Evolutionary conservation across 331 rosid genomes (phyloP), one percentile per base, ranked within the genome.

Genomic region (Rosa hybrid): DNA sequence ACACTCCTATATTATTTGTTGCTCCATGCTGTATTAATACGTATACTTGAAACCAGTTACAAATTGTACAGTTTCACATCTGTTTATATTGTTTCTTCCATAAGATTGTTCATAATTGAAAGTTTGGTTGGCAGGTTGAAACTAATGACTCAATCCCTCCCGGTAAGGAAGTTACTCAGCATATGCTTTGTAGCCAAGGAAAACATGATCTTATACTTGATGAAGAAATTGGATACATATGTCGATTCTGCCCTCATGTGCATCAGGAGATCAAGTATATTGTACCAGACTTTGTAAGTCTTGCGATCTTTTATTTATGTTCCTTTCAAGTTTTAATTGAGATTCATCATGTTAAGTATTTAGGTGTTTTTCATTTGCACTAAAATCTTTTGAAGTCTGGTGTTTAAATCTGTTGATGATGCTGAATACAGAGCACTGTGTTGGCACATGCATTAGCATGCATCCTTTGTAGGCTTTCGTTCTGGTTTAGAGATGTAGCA

Each of bases 241-340:
- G 30, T 27, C 30, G 30, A 27, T 27, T 27, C 80, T 90, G 97
- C 80, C 17, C 49, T 3, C 79, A 73, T 13, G 74, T 92, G 1
- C 23, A 64, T 23, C n/a, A 13, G 83, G 92, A 90, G 77, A 89
- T 86, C 69, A 85, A 72, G 72, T 13, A 88, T 68, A 57, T 77
- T 38, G 11, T 78, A 44, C 90, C 92, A 54, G 78, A 81, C 17
- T 87, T 90, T 83, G 97, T 90, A 85, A 85, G 97, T 89, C 63
- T 4, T 64, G 30, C 62, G 38, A 39, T 23, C 21, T 30, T 62
- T 25, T 50, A 62, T n/a, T 42, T 11, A 34, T 78, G 20, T 75
- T 39, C 9, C 80, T n/a, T 82, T 45, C 5, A 73, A 48, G 23
- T 16, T 54, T 9, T 20, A 17, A 20, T 18, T 17, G 17, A 18